These are phyloP conservation scores for Scutellaria minor DNA, from an alignment of 257 asterid genomes.

Conservation along the genomic window DNA sequence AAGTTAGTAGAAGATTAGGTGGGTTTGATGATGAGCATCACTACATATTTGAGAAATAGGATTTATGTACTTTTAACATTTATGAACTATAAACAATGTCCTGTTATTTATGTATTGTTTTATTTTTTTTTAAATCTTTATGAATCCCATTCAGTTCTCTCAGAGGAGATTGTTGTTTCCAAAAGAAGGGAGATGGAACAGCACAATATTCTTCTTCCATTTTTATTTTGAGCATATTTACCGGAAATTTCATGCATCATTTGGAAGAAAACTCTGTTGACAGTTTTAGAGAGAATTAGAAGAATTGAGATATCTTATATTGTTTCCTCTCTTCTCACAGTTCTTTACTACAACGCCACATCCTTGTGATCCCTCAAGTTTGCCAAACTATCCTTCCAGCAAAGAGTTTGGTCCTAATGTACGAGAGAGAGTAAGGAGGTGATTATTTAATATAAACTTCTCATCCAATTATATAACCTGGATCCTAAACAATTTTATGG, in stretches of 20 bases:
- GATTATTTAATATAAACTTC: slow-evolving; percentile 11
- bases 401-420: slow-evolving; percentile 93
- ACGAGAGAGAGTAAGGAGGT: slow-evolving; percentile 97
- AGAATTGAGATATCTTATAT: slow-evolving; percentile 30
- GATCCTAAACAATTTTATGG: slow-evolving; percentile 12
- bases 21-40: not conserved
- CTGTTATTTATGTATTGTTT: too few relatives aligned
- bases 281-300: not conserved
- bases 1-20: not conserved
- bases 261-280: slow-evolving; percentile 14
- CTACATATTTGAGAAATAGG: too few relatives aligned
- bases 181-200: not conserved
- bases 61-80: too few relatives aligned
- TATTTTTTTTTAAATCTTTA: too few relatives aligned
- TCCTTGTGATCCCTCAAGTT: slow-evolving; percentile 91
- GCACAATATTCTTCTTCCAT: slow-evolving; percentile 2
- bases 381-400: slow-evolving; percentile 95
- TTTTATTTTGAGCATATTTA: not conserved
- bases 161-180: not conserved
- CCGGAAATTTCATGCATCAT: slow-evolving; percentile 25
- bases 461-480: slow-evolving; percentile 13
- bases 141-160: too few relatives aligned
- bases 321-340: slow-evolving; percentile 46
- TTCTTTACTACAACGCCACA: slow-evolving; percentile 78
- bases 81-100: too few relatives aligned